Base-by-base conservation (phyloP, 108 stramenopile species). In the Mediolabrus comicus region DNA sequence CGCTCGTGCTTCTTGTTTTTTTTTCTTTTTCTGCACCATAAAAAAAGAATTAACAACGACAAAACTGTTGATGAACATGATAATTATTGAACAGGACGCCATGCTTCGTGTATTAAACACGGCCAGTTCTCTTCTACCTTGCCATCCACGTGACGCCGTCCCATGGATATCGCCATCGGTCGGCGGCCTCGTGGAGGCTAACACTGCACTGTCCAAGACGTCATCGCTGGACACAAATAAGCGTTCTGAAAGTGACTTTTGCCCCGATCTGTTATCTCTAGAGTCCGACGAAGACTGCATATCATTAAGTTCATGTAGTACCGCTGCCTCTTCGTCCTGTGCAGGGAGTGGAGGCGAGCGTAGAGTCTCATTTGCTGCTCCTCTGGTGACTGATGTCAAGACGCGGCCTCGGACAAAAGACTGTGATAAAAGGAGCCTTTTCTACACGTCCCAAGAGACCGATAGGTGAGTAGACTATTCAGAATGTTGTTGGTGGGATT, bases 1-100 rank as follows among this genome's bases (percentile, higher is more conserved):
- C 43, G 0, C 19, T 22, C 3, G 41, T 17, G 16, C 17, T 16
- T 17, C 19, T 49, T 24, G 19, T 24, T 24, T 9, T 30, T 60
- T 3, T 33, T 33, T 7, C 22, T 56, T 4, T 13, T 3, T 4
- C 16, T 1, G 13, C 35, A 32, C 31, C n/a, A n/a, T n/a, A n/a
- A n/a, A n/a, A n/a, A n/a, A 33, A 60, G 22, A 56, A 36, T 30
- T 6, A 36, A 36, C 35, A 19, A 2, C 11, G 57, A 5, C 56
- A 14, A 27, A 58, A 66, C 16, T 41, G 13, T 53, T 26, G 10
- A 54, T 30, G 13, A 57, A 70, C 83, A 90, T 87, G 86, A 90
- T 85, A 56, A 90, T 87, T 69, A 80, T 92, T 59, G 86, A 92
- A 75, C 83, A 73, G 75, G 87, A 87, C 65, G 80, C 86, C 58